Conservation (phyloP, 179 eudicot species). For the Beta macrorhiza region DNA sequence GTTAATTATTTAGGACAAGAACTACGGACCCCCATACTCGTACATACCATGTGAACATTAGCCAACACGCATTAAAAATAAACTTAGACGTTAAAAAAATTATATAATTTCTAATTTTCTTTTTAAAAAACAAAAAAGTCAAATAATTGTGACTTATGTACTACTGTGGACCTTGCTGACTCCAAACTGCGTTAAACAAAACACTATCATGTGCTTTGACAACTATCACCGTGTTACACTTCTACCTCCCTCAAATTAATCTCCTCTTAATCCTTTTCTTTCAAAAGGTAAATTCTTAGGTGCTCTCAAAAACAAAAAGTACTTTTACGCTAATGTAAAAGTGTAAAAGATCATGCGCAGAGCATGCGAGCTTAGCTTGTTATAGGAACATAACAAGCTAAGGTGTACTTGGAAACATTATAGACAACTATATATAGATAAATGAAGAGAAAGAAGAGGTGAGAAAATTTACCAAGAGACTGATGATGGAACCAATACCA, state of each 20-base stretch:
- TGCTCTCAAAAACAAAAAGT: too few species aligned
- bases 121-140: conserved; percentile 12
- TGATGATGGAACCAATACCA: conserved; percentile 62
- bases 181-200: conserved; percentile 25
- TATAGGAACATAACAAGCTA: too few species aligned
- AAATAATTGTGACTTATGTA: conserved; percentile 20
- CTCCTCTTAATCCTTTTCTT: neutral
- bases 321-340: too few species aligned
- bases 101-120: neutral
- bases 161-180: conserved; percentile 38
- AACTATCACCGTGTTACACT: conserved; percentile 30
- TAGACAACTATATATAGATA: neutral
- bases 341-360: too few species aligned
- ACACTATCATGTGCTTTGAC: conserved; percentile 39
- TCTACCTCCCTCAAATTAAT: too few species aligned
- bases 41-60: conserved; percentile 38
- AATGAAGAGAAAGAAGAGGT: neutral
- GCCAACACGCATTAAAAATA: conserved; percentile 8
- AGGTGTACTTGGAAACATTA: neutral
- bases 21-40: conserved; percentile 31
- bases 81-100: neutral
- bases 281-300: too few species aligned
- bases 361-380: too few species aligned
- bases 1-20: conserved; percentile 24
- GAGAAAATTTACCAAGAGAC: conserved; percentile 53